Conservation (phyloP, 495 filamentous ascomycete genomes). For the Daldinia childiae region DNA sequence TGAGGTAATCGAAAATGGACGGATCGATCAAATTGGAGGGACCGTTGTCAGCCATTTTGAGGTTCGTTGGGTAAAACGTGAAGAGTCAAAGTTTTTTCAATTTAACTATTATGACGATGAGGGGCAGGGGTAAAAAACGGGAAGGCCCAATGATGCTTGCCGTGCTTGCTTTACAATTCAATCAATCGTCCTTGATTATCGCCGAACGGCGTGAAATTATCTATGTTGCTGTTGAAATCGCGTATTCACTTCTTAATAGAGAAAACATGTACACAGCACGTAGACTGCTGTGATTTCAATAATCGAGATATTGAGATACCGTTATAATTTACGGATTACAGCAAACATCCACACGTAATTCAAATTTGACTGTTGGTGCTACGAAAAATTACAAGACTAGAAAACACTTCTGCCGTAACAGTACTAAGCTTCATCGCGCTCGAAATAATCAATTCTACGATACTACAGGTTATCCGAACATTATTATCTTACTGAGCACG, state of each 20-base stretch:
- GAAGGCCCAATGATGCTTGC: not conserved
- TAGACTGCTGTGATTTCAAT: not conserved
- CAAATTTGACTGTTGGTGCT: too few species aligned
- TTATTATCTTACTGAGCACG: too few species aligned
- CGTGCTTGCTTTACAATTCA: not conserved
- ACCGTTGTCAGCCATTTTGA: conserved; percentile 45
- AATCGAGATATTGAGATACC: too few species aligned
- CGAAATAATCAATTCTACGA: too few species aligned
- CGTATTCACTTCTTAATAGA: not conserved
- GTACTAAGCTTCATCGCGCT: too few species aligned
- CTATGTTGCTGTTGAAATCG: not conserved
- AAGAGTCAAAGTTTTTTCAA: conserved; percentile 23
- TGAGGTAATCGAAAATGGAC: conserved; percentile 85
- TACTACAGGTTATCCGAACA: too few species aligned
- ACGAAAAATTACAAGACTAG: too few species aligned
- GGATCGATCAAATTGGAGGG: conserved; percentile 70
- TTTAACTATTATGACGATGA: conserved; percentile 6
- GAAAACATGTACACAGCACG: not conserved
- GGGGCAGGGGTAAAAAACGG: conserved; percentile 7
- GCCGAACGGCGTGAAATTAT: not conserved
- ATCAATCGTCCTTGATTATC: not conserved
- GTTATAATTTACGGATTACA: too few species aligned
- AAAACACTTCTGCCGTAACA: too few species aligned
- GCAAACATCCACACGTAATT: too few species aligned
- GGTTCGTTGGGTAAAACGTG: not conserved